A percentile compares a stretch with the other conserved stretches of the same genome.
These are phyloP conservation scores for Powellomyces hirtus DNA, from an alignment of 192 early-diverging fungal species.

Conservation along the genomic window DNA sequence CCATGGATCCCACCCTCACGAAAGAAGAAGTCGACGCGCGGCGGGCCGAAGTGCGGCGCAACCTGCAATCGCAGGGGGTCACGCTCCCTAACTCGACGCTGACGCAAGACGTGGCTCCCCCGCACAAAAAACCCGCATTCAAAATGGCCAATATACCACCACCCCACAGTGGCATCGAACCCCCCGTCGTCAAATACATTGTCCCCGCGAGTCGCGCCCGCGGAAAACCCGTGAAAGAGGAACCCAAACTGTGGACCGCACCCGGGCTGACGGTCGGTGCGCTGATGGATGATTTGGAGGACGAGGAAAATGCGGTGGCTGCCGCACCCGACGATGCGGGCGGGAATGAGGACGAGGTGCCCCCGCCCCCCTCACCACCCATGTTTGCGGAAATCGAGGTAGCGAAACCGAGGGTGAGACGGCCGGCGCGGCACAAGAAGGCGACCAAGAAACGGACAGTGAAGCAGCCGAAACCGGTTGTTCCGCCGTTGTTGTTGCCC, in stretches of 20 bases:
- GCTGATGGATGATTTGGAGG: background rate
- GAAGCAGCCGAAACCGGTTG: constrained; percentile 1
- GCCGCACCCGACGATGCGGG: background rate
- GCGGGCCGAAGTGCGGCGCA: background rate
- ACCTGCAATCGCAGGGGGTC: constrained; percentile 21
- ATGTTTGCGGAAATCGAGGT: constrained; percentile 24
- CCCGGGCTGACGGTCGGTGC: background rate
- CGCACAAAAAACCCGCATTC: background rate
- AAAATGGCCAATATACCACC: background rate
- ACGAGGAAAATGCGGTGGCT: background rate
- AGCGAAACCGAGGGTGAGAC: background rate
- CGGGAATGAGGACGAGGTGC: constrained; percentile 7
- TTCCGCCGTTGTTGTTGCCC: background rate
- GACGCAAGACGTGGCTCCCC: background rate
- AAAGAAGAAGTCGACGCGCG: constrained; percentile 16
- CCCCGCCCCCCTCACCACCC: constrained; percentile 22
- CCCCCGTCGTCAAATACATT: constrained; percentile 14
- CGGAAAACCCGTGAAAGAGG: background rate
- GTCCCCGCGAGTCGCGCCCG: background rate
- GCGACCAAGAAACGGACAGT: background rate
- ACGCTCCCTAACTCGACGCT: constrained; percentile 22
- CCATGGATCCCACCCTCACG: background rate
- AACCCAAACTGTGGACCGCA: background rate
- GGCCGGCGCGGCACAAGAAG: constrained; percentile 1
- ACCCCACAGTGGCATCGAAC: background rate